These are phyloP conservation scores for Betula pendula DNA, from an alignment of 306 rosid genomes.

Conservation along the genomic window DNA sequence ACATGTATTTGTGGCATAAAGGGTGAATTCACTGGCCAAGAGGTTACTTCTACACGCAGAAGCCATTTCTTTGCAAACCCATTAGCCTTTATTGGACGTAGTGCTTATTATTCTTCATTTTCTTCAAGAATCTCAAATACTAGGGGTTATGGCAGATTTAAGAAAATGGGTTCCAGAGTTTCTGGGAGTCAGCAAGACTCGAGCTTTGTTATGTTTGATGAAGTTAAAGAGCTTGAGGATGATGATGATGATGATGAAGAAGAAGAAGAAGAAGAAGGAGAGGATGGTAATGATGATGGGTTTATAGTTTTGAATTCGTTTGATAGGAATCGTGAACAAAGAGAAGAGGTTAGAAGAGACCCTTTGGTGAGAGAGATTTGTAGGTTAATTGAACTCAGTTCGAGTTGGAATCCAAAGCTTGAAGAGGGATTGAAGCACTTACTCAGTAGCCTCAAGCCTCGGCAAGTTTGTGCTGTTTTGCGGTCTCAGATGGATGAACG, in stretches of 20 bases:
- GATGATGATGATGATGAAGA: conserved; percentile 16
- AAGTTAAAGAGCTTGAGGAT: conserved; percentile 23
- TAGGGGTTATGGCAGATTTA: conserved; percentile 25
- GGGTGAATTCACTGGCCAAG: conserved; percentile 25
- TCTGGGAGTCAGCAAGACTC: conserved; percentile 24
- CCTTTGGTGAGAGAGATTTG: conserved; percentile 72
- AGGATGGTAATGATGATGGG: conserved; percentile 34
- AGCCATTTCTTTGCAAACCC: conserved; percentile 28
- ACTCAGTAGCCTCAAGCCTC: conserved; percentile 73
- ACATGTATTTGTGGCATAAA: conserved; percentile 21
- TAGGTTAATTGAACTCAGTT: conserved; percentile 60
- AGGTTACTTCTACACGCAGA: conserved; percentile 20
- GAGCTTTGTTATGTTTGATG: conserved; percentile 24
- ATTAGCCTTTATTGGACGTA: conserved; percentile 13
- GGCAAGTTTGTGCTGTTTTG: conserved; percentile 78
- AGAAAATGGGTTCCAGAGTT: conserved; percentile 39
- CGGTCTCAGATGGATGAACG: conserved; percentile 71
- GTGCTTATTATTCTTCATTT: conserved; percentile 33
- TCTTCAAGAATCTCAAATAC: conserved; percentile 27
- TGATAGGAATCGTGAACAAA: conserved; percentile 20
- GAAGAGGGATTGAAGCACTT: conserved; percentile 67
- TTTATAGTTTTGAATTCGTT: conserved; percentile 37
- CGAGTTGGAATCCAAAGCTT: conserved; percentile 69
- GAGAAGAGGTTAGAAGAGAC: conserved; percentile 40
- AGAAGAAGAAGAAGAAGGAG: conserved; percentile 32